Evolutionary conservation across 73 alveolate species (phyloP).

Genomic region (Durusdinium trenchii): DNA sequence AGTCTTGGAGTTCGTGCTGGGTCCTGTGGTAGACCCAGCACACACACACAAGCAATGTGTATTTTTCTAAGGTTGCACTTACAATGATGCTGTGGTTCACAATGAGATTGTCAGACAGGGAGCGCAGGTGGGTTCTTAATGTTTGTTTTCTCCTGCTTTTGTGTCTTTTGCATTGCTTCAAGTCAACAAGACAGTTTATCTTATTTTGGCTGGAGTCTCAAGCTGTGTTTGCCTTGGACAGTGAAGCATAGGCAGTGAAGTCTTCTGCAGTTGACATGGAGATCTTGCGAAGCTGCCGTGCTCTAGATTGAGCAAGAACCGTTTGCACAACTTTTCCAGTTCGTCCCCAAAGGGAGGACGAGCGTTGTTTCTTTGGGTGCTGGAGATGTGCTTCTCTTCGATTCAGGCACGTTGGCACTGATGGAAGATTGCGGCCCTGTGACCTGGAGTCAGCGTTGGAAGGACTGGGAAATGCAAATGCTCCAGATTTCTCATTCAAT

Average conservation of each 20-base stretch:
- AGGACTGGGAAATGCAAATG: neutral
- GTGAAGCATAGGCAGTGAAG: constrained; percentile 3
- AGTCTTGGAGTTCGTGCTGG: neutral
- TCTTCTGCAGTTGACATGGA: neutral
- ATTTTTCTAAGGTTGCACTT: constrained; percentile 21
- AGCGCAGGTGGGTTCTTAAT: neutral
- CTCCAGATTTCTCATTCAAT: no score
- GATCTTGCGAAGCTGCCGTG: neutral
- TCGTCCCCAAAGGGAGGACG: neutral
- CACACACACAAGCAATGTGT: neutral
- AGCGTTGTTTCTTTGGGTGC: neutral
- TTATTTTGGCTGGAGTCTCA: neutral
- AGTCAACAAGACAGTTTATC: neutral
- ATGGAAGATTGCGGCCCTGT: constrained; percentile 68
- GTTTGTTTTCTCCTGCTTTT: neutral
- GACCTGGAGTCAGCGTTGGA: constrained; percentile 65
- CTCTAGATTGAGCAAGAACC: neutral
- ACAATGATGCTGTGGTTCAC: constrained; percentile 62
- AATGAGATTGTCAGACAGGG: neutral
- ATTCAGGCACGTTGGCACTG: neutral
- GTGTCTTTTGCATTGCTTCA: neutral
- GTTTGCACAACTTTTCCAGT: neutral
- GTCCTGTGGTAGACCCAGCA: neutral
- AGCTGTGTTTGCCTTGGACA: neutral
- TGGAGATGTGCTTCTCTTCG: neutral